These are phyloP conservation scores for Starmerella stellata DNA, from an alignment of 805 yeast species.

Conservation along the genomic window DNA sequence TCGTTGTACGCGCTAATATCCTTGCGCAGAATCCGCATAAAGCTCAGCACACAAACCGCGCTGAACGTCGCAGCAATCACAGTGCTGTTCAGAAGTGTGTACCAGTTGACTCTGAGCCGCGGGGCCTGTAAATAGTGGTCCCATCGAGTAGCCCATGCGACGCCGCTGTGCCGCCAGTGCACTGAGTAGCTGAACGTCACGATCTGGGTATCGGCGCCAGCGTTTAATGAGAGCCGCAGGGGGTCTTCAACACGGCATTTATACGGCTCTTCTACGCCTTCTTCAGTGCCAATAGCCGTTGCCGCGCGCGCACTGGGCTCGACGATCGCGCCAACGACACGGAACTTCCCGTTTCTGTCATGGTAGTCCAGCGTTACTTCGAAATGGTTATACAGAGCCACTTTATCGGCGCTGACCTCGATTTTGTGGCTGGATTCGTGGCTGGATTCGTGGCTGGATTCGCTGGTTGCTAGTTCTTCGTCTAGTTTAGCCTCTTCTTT, in stretches of 20 bases:
- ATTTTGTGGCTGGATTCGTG: too few relatives aligned
- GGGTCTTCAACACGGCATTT: not conserved
- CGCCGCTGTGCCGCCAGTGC: conserved; percentile 44
- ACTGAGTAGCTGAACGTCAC: conserved; percentile 82
- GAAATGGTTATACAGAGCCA: conserved; percentile 51
- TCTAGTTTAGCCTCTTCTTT: too few relatives aligned
- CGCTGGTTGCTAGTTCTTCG: too few relatives aligned
- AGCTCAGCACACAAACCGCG: conserved; percentile 56
- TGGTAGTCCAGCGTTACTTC: conserved; percentile 71
- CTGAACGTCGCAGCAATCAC: conserved; percentile 63
- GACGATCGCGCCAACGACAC: conserved; percentile 84
- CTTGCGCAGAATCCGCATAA: conserved; percentile 59
- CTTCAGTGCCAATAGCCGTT: too few relatives aligned
- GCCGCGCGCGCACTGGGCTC: conserved; percentile 29
- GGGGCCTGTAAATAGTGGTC: conserved; percentile 83
- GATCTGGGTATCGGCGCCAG: conserved; percentile 25
- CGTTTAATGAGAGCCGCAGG: conserved; percentile 2
- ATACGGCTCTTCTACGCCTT: too few relatives aligned
- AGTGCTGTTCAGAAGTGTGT: conserved; percentile 73
- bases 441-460: too few relatives aligned
- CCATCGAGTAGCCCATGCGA: conserved; percentile 98
- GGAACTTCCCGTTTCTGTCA: conserved; percentile 41
- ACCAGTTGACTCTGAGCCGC: conserved; percentile 81
- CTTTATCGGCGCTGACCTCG: conserved; percentile 14
- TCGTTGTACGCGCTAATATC: conserved; percentile 83